These are phyloP conservation scores for Solanum chacoense DNA, from an alignment of 305 asterid genomes.

Conservation along the genomic window DNA sequence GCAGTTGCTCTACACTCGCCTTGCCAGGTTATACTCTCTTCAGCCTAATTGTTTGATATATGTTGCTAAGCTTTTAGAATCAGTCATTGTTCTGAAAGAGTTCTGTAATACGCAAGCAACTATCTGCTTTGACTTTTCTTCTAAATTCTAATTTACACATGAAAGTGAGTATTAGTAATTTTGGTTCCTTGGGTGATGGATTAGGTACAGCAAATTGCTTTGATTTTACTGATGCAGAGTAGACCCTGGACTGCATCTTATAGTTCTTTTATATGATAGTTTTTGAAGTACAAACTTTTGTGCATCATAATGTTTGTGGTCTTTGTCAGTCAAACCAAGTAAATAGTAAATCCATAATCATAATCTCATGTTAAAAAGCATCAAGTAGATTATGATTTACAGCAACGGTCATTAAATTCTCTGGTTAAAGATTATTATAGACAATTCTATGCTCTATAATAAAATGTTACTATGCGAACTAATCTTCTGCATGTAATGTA, in stretches of 20 bases:
- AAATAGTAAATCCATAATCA: not conserved
- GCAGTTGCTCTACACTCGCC: slow-evolving; percentile 77
- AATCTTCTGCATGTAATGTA: not conserved
- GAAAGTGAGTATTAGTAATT: not conserved
- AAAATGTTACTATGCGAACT: not conserved
- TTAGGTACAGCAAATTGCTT: not conserved
- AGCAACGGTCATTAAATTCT: not conserved
- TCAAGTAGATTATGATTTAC: not conserved
- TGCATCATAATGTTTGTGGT: not conserved
- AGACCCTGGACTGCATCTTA: not conserved
- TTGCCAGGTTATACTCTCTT: slow-evolving; percentile 58
- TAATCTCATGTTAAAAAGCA: not conserved
- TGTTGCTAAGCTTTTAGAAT: not conserved
- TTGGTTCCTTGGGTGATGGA: not conserved
- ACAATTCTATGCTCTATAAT: not conserved
- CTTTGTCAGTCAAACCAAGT: not conserved
- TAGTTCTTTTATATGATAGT: not conserved
- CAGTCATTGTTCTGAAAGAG: not conserved
- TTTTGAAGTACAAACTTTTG: not conserved
- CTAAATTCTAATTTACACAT: not conserved
- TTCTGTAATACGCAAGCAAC: not conserved
- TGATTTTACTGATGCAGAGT: not conserved
- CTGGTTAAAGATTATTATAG: not conserved
- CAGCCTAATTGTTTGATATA: not conserved
- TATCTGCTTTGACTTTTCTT: not conserved